Conservation (phyloP, 106 monocot genomes). For the Amphibolis antarctica region DNA sequence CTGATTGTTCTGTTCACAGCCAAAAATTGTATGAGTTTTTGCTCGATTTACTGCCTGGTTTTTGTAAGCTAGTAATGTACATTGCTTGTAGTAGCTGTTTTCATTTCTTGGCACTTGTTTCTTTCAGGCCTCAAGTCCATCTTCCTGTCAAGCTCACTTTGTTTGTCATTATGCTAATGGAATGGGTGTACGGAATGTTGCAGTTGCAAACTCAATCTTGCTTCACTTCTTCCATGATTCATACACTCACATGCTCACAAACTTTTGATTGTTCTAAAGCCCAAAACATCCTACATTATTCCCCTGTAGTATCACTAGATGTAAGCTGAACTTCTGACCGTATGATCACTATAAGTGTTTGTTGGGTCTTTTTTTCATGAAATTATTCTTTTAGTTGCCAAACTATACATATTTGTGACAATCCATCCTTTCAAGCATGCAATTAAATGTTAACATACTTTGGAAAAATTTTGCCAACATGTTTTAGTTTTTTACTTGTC, state of each 20-base stretch:
- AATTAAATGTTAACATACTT: too few species aligned
- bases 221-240: conserved; percentile 23
- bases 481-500: too few species aligned
- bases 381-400: too few species aligned
- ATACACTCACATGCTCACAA: conserved; percentile 40
- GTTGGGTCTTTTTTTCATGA: too few species aligned
- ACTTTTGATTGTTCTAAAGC: conserved; percentile 72
- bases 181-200: conserved; percentile 24
- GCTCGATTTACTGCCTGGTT: too few species aligned
- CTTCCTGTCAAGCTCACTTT: conserved; percentile 47
- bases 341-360: background rate
- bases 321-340: conserved; percentile 7
- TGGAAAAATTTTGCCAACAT: too few species aligned
- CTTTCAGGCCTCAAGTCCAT: conserved; percentile 56
- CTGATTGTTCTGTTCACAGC: too few species aligned
- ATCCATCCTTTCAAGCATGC: too few species aligned
- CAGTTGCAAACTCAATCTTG: conserved; percentile 14
- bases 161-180: conserved; percentile 21
- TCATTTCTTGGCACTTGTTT: background rate
- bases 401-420: too few species aligned
- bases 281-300: conserved; percentile 49
- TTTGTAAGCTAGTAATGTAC: background rate
- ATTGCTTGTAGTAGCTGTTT: background rate
- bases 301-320: conserved; percentile 60
- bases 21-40: too few species aligned